phyloP scores from a whole-genome alignment of 202 grass and related monocot species.

The Schoenoplectus triqueter region DNA sequence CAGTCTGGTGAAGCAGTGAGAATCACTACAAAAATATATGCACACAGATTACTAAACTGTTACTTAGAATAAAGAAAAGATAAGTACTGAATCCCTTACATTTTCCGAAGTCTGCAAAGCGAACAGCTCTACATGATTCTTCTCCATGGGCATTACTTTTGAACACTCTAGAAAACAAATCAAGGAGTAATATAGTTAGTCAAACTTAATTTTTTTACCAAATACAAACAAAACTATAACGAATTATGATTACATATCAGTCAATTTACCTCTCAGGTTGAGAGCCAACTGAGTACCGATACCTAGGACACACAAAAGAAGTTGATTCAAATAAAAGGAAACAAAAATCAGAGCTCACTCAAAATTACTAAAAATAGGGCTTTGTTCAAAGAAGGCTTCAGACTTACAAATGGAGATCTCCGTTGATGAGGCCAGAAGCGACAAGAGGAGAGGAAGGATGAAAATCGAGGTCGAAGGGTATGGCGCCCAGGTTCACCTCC shows the following conservation, averaged over 20 bases:
- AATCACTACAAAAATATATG: slow-evolving; percentile 56
- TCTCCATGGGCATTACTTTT: slow-evolving; percentile 53
- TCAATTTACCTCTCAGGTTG: slow-evolving; percentile 67
- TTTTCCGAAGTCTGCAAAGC: slow-evolving; percentile 79
- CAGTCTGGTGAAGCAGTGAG: slow-evolving; percentile 72
- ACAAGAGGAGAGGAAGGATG: slow-evolving; percentile 73
- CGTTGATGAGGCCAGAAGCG: slow-evolving; percentile 71
- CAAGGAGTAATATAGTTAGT: neutral
- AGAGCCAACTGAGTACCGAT: slow-evolving; percentile 54
- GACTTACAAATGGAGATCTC: slow-evolving; percentile 69
- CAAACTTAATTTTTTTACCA: neutral
- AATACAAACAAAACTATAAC: neutral
- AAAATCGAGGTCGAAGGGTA: slow-evolving; percentile 86
- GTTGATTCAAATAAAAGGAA: slow-evolving; percentile 12
- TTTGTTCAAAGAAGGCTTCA: neutral
- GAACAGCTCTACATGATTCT: slow-evolving; percentile 82
- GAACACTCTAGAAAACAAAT: slow-evolving; percentile 43
- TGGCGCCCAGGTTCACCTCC: slow-evolving; percentile 69
- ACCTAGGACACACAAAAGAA: slow-evolving; percentile 45
- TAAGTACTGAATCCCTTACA: slow-evolving; percentile 48
- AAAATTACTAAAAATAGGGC: neutral
- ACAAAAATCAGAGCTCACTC: neutral
- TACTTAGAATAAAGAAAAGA: neutral
- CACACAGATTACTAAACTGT: slow-evolving; percentile 15
- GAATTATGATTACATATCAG: neutral